phyloP scores from a whole-genome alignment of 805 yeast species.

The Yamadazyma tumulicola region DNA sequence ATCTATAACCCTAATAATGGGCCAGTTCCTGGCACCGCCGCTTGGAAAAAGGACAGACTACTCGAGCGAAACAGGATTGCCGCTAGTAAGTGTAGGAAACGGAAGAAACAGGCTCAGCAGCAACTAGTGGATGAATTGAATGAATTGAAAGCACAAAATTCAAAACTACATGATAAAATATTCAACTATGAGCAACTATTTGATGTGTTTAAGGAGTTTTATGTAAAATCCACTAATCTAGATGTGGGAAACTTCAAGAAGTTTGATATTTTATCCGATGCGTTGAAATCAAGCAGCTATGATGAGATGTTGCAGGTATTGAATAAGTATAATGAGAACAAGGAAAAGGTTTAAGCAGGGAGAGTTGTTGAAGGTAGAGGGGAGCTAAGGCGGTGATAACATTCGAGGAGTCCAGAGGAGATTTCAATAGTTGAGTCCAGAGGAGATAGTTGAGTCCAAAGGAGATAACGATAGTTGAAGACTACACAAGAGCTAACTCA shows the following conservation, averaged over 20 bases:
- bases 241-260: slow-evolving; percentile 9
- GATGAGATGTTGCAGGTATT: slow-evolving; percentile 9
- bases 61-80: slow-evolving; percentile 65
- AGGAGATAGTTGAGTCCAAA: too few relatives aligned
- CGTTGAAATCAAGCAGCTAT: slow-evolving; percentile 9
- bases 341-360: too few relatives aligned
- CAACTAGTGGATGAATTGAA: slow-evolving; percentile 61
- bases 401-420: too few relatives aligned
- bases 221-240: slow-evolving; percentile 7
- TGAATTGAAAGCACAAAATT: slow-evolving; percentile 39
- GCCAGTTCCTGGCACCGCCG: slow-evolving; percentile 61
- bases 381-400: too few relatives aligned
- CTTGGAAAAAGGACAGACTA: slow-evolving; percentile 63
- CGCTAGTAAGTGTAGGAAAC: slow-evolving; percentile 64
- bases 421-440: too few relatives aligned
- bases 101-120: slow-evolving; percentile 66
- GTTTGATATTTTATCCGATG: slow-evolving; percentile 11
- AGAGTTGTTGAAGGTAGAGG: too few relatives aligned
- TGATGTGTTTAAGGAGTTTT: slow-evolving; percentile 9
- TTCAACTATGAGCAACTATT: slow-evolving; percentile 10
- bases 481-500: too few relatives aligned
- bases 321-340: too few relatives aligned
- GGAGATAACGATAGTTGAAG: too few relatives aligned
- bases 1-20: slow-evolving; percentile 52
- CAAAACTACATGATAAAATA: slow-evolving; percentile 6